These are phyloP conservation scores for Irineochytrium annulatum DNA, from an alignment of 192 early-diverging fungal genomes.

Conservation along the genomic window DNA sequence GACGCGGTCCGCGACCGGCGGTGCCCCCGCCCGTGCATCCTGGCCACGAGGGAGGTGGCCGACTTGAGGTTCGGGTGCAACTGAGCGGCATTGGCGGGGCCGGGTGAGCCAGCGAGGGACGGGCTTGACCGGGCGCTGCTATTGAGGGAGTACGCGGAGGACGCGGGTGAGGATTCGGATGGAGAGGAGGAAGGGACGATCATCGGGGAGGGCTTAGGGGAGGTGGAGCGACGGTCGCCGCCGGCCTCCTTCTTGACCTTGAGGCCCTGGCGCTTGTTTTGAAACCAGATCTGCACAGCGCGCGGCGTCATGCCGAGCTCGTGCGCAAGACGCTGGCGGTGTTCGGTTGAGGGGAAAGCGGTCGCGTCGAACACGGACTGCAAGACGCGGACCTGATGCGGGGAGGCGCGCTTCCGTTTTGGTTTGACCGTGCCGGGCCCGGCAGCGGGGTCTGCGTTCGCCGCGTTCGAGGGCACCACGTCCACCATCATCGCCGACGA, in stretches of 20 bases:
- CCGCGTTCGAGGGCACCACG: too few relatives aligned
- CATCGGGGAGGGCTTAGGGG: background rate
- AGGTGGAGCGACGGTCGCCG: background rate
- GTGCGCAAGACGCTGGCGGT: constrained; percentile 69
- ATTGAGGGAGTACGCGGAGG: background rate
- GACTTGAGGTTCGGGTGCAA: background rate
- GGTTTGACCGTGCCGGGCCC: background rate
- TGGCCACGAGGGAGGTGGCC: background rate
- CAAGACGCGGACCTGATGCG: constrained; percentile 58
- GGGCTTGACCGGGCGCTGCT: background rate
- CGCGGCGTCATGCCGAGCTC: constrained; percentile 84
- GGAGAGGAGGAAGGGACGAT: background rate
- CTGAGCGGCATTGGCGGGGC: background rate
- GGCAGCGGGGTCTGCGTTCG: too few relatives aligned
- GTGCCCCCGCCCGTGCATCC: background rate
- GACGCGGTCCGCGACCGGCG: background rate
- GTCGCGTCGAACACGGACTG: constrained; percentile 75
- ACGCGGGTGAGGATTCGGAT: background rate
- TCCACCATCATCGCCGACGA: too few relatives aligned
- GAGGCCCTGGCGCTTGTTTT: constrained; percentile 81
- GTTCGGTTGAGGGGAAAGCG: constrained; percentile 83
- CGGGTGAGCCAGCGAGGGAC: background rate
- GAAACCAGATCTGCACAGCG: constrained; percentile 96
- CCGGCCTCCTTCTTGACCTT: background rate
- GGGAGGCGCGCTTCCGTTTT: constrained; percentile 4